Percentiles rank a stretch among this genome's conserved stretches.
These are phyloP conservation scores for Diplodia intermedia DNA, from an alignment of 2,329 filamentous ascomycete species.

Conservation along the genomic window DNA sequence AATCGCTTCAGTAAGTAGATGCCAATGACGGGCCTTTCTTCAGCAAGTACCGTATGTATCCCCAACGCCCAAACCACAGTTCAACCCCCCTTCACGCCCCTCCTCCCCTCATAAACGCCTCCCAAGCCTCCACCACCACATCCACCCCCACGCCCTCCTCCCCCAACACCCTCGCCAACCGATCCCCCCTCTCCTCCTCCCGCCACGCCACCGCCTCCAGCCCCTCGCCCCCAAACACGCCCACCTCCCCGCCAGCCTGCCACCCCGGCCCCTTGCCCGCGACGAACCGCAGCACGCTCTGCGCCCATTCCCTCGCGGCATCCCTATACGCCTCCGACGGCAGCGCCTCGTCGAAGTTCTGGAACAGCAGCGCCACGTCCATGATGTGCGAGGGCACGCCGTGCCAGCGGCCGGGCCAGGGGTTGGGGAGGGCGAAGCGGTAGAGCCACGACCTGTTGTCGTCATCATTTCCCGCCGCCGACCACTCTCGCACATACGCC, in stretches of 20 bases:
- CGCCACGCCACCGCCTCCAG: neutral
- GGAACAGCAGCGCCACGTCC: conserved; percentile 45
- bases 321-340: conserved; percentile 37
- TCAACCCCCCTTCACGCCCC: neutral
- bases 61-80: no score
- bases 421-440: conserved; percentile 46
- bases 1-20: no score
- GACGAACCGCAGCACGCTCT: conserved; percentile 46
- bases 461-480: no score
- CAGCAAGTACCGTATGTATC: neutral
- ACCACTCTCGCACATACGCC: conserved; percentile 56
- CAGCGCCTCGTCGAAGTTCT: conserved; percentile 44
- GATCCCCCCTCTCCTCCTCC: conserved; percentile 18
- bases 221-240: neutral
- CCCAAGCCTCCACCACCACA: conserved; percentile 22
- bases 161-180: neutral
- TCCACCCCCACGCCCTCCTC: conserved; percentile 21
- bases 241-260: conserved; percentile 8
- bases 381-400: conserved; percentile 46
- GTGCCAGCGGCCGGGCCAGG: conserved; percentile 46
- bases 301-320: conserved; percentile 39
- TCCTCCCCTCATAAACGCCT: conserved; percentile 3
- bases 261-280: conserved; percentile 41
- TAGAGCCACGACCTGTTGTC: conserved; percentile 37
- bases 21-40: no score